Conservation (phyloP, 2,329 filamentous ascomycete species). For the Taxawa tesnikishii region DNA sequence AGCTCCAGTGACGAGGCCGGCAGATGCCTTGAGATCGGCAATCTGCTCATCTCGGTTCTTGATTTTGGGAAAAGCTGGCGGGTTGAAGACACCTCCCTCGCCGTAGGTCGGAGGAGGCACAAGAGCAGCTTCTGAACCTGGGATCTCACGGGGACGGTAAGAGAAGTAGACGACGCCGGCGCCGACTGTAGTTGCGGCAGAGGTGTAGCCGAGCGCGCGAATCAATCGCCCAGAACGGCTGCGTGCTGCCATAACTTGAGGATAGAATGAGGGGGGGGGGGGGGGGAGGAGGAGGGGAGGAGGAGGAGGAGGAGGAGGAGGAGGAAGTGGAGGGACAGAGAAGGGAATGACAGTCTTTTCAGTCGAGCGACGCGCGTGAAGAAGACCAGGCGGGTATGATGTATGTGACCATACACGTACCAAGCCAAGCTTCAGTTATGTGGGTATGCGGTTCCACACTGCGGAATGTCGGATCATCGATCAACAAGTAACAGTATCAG, state of each 20-base stretch:
- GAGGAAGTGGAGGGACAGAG: too few species aligned
- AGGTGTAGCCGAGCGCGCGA: constrained; percentile 47
- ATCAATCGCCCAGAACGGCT: constrained; percentile 23
- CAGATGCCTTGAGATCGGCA: constrained; percentile 42
- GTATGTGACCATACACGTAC: too few species aligned
- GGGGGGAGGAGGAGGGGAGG: background rate
- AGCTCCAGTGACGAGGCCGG: constrained; percentile 23
- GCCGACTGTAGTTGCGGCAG: constrained; percentile 40
- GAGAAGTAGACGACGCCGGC: constrained; percentile 47
- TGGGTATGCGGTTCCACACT: too few species aligned
- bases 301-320: too few species aligned
- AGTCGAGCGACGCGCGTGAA: too few species aligned
- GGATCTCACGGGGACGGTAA: constrained; percentile 61
- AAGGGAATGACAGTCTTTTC: too few species aligned
- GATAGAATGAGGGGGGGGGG: background rate
- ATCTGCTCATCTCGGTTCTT: constrained; percentile 55
- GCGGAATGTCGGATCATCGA: too few species aligned
- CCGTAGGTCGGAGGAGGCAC: constrained; percentile 61
- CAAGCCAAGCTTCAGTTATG: too few species aligned
- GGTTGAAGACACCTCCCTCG: constrained; percentile 53
- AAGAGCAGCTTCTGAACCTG: constrained; percentile 53
- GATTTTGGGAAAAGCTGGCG: constrained; percentile 52
- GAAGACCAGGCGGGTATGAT: too few species aligned
- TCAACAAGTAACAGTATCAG: too few species aligned
- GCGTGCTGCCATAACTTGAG: constrained; percentile 1